Conservation (phyloP, 306 rosid species). For the Quercus mongolica region DNA sequence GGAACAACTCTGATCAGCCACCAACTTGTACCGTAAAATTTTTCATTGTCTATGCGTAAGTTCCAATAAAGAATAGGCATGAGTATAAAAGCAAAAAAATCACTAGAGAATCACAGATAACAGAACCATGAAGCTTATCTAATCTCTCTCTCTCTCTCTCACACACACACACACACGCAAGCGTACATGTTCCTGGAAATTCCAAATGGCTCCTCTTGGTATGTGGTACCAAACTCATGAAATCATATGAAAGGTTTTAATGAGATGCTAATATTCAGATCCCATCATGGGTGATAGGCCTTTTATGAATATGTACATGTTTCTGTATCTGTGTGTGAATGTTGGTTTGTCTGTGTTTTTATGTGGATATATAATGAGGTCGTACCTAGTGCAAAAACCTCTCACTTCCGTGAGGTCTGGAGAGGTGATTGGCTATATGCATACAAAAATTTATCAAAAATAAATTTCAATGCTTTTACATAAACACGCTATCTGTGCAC, state of each 20-base stretch:
- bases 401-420: too few species aligned
- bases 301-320: background rate
- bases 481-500: background rate
- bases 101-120: background rate
- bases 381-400: too few species aligned
- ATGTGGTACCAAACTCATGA: background rate
- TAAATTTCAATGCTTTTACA: background rate
- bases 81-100: background rate
- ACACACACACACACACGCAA: background rate
- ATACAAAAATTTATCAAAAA: background rate
- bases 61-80: background rate
- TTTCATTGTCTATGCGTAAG: background rate
- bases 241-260: background rate
- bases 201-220: background rate
- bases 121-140: background rate
- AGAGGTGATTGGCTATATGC: background rate
- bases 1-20: conserved; percentile 13
- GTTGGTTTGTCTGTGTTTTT: background rate
- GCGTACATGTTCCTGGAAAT: background rate
- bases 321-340: background rate
- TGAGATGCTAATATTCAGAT: background rate
- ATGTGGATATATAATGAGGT: too few species aligned
- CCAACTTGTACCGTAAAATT: conserved; percentile 1
- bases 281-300: background rate
- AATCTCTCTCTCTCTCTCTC: background rate